Percentiles rank a stretch among this genome's conserved stretches.
Evolutionary conservation across 1,284 basidiomycete species (phyloP).

Genomic region (Pseudozyma hubeiensis): DNA sequence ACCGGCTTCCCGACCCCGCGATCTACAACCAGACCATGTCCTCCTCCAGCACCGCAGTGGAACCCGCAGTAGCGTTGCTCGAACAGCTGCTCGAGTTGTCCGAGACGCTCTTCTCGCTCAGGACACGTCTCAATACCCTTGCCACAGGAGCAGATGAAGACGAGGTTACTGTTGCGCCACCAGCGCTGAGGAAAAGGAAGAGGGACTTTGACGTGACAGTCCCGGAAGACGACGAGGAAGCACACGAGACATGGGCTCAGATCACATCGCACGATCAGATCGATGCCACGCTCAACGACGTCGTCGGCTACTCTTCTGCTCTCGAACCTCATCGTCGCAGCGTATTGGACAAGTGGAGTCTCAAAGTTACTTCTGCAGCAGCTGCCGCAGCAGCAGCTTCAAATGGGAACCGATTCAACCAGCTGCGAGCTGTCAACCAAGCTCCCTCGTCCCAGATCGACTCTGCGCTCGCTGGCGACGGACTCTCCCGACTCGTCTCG

Average conservation of each 20-base stretch:
- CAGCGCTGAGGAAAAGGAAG: conserved; percentile 39
- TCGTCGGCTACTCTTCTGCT: conserved; percentile 29
- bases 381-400: conserved; percentile 38
- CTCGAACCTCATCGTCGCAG: conserved; percentile 26
- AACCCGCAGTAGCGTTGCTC: conserved; percentile 20
- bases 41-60: conserved; percentile 4
- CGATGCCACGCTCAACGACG: conserved; percentile 27
- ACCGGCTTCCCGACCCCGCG: conserved; percentile 31
- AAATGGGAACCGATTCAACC: conserved; percentile 39
- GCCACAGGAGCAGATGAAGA: conserved; percentile 11
- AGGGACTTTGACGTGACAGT: conserved; percentile 35
- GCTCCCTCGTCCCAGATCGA: conserved; percentile 56
- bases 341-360: conserved; percentile 57
- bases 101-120: conserved; percentile 39
- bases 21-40: conserved; percentile 17
- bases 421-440: conserved; percentile 61
- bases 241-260: conserved; percentile 30
- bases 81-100: conserved; percentile 42
- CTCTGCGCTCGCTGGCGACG: conserved; percentile 55
- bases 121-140: conserved; percentile 15
- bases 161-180: neutral
- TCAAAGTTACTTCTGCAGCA: conserved; percentile 48
- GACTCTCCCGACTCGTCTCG: conserved; percentile 51
- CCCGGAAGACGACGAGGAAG: conserved; percentile 21
- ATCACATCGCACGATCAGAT: conserved; percentile 37